Conservation (phyloP, 441 rosid species). For the Erysimum cheiri region DNA sequence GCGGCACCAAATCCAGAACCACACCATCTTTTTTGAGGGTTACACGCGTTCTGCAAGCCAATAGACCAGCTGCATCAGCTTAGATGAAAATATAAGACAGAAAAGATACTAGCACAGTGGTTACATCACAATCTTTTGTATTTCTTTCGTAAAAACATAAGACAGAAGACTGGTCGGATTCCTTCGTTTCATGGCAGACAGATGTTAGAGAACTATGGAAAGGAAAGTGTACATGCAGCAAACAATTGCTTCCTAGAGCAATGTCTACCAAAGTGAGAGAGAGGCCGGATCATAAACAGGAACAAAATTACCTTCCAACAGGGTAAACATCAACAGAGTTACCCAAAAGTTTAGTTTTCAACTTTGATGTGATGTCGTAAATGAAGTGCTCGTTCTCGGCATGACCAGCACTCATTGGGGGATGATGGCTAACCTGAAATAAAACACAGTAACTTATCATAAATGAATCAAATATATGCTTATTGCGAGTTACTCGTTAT, state of each 20-base stretch:
- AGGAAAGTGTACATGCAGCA: conserved; percentile 17
- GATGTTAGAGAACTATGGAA: not conserved
- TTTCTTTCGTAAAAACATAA: not conserved
- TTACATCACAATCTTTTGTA: not conserved
- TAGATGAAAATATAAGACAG: conserved; percentile 6
- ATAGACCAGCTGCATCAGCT: conserved; percentile 23
- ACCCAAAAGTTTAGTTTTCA: conserved; percentile 92
- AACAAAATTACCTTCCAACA: conserved; percentile 77
- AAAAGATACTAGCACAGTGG: conserved; percentile 8
- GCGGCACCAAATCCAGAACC: conserved; percentile 72
- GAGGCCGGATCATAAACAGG: conserved; percentile 8
- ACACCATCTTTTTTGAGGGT: conserved; percentile 66
- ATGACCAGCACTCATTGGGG: conserved; percentile 96
- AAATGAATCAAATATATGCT: not conserved
- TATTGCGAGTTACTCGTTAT: not conserved
- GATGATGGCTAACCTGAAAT: conserved; percentile 92
- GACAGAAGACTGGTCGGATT: conserved; percentile 10
- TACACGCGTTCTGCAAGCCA: conserved; percentile 61
- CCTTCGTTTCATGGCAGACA: conserved; percentile 13
- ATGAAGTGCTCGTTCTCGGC: conserved; percentile 94
- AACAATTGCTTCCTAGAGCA: not conserved
- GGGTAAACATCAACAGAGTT: conserved; percentile 96
- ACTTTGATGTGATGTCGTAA: conserved; percentile 86
- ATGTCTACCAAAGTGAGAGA: not conserved
- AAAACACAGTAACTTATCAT: not conserved